Evolutionary conservation across 495 filamentous ascomycete genomes (phyloP).

Genomic region (Aspergillus sclerotioniger): DNA sequence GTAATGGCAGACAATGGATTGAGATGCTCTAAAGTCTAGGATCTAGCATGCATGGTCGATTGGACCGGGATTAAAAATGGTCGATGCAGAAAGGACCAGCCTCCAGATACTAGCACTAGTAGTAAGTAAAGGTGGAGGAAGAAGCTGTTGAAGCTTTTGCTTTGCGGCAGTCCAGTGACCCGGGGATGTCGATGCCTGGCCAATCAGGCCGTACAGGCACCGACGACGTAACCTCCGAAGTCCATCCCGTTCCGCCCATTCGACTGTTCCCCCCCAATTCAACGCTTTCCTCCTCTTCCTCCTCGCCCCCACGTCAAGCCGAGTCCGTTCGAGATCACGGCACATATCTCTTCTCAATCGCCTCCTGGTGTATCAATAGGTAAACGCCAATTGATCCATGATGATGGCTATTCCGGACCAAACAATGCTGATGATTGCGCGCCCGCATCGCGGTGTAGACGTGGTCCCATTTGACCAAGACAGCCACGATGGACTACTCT

Average conservation of each 20-base stretch:
- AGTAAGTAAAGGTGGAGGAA: neutral
- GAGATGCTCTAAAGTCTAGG: neutral
- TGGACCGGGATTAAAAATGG: neutral
- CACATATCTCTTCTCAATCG: slow-evolving; percentile 1
- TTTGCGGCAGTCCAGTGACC: slow-evolving; percentile 11
- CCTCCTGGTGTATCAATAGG: slow-evolving; percentile 3
- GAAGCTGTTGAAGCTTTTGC: neutral
- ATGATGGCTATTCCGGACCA: neutral
- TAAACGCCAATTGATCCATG: slow-evolving; percentile 2
- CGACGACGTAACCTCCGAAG: slow-evolving; percentile 26
- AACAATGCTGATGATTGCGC: slow-evolving; percentile 10
- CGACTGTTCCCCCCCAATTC: slow-evolving; percentile 7
- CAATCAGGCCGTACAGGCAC: slow-evolving; percentile 22
- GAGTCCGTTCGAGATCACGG: slow-evolving; percentile 7
- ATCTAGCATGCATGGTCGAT: neutral
- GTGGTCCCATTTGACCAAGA: slow-evolving; percentile 14
- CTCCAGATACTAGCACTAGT: neutral
- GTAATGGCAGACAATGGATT: slow-evolving; percentile 9
- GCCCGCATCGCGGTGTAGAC: slow-evolving; percentile 19
- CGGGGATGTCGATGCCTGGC: slow-evolving; percentile 16
- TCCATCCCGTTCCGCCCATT: slow-evolving; percentile 5
- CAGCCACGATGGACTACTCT: slow-evolving; percentile 77
- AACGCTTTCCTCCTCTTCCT: neutral
- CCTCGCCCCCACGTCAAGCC: slow-evolving; percentile 1
- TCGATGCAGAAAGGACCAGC: slow-evolving; percentile 10